A percentile compares a stretch with the other conserved stretches of the same genome.
These are phyloP conservation scores for Lepraria neglecta DNA, from an alignment of 495 filamentous ascomycete species.

Conservation along the genomic window DNA sequence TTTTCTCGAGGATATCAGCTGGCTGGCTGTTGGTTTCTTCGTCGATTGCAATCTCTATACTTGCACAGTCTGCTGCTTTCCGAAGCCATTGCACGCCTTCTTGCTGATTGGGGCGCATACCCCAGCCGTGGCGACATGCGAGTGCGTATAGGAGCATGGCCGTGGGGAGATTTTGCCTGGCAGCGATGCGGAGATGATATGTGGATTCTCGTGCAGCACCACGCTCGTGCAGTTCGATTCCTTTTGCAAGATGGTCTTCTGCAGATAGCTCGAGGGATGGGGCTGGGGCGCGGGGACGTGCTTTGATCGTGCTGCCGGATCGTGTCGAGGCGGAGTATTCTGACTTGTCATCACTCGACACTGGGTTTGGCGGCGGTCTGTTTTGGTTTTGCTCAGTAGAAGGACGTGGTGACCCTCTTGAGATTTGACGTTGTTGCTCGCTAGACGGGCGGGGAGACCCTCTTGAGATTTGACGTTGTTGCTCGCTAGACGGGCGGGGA, in stretches of 20 bases:
- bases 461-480: not conserved
- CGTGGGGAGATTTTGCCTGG: conserved; percentile 75
- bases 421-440: conserved; percentile 20
- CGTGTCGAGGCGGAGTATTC: conserved; percentile 56
- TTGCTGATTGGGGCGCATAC: conserved; percentile 81
- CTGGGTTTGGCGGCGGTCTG: conserved; percentile 30
- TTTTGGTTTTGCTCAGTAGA: conserved; percentile 40
- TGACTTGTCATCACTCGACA: conserved; percentile 38
- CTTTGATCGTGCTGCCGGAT: conserved; percentile 59
- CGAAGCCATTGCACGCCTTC: conserved; percentile 89
- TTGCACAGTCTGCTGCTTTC: conserved; percentile 80
- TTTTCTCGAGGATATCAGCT: conserved; percentile 59
- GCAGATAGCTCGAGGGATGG: conserved; percentile 54
- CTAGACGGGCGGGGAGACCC: conserved; percentile 13
- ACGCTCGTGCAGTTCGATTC: conserved; percentile 78
- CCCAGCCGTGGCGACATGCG: conserved; percentile 97
- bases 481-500: conserved; percentile 20
- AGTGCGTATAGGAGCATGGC: conserved; percentile 95
- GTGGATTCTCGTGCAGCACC: conserved; percentile 86
- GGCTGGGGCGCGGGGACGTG: conserved; percentile 35
- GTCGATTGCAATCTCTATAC: conserved; percentile 74
- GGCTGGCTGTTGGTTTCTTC: conserved; percentile 55
- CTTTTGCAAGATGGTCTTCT: conserved; percentile 83
- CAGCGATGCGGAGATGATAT: conserved; percentile 89
- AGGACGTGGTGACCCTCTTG: conserved; percentile 41